Evolutionary conservation across 148 eudicot genomes (phyloP), one percentile per base, ranked within the genome.

Genomic region (Nepenthes mirabilis): DNA sequence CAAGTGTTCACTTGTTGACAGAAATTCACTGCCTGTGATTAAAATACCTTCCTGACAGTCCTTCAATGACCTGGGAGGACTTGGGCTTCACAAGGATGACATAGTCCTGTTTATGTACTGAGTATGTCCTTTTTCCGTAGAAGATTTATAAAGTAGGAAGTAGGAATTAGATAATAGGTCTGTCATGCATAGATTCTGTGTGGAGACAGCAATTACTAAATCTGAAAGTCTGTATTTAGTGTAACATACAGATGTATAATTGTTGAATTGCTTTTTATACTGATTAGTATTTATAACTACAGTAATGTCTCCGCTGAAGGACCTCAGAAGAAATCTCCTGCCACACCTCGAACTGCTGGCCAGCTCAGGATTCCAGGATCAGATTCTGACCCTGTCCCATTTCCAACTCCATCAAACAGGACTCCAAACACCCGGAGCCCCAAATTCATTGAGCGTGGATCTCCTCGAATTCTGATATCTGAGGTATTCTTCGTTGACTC

Each of bases 351-450:
- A 47, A 74, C 65, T 70, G 70, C 76, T 66, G 62, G 83, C 58
- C 75, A 77, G 74, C 75, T 74, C 45, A 87, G 79, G 74, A 58
- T 73, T 1, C 66, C 74, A 64, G 83, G 76, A 66, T 68, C 80
- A 64, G 91, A 76, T 54, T 61, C 79, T 36, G 84, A 79, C 43
- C 56, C 83, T 4, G 60, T 65, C 55, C 60, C 80, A 36, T 84
- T 87, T 63, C 90, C 82, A 55, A 79, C 70, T 70, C 65, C 73
- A 48, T 58, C 82, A n/a, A 73, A 61, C 62, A 81, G 67, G 70
- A 84, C 79, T 54, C 78, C 82, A 0, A 91, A 83, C 68, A 82
- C 71, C 37, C 68, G 81, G 70, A 85, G 94, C 57, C 84, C 96
- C 33, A 91, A 82, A 77, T 79, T 75, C 34, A 67, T 75, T 51